phyloP scores from a whole-genome alignment of 306 rosid genomes.

The Acmispon strigosus region DNA sequence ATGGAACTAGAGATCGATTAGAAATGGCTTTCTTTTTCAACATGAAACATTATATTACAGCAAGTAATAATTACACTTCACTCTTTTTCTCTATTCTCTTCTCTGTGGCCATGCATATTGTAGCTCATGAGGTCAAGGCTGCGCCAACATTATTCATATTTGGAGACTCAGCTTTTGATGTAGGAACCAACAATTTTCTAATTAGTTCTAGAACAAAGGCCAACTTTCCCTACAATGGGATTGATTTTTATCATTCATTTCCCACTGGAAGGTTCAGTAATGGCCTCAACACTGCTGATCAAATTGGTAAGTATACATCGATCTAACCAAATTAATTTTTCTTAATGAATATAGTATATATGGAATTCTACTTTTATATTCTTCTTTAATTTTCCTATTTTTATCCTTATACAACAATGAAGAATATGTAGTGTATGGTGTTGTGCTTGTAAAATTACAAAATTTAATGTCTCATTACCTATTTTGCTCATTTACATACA shows the following conservation, averaged over 20 bases:
- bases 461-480: no score
- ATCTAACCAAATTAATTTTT: neutral
- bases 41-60: neutral
- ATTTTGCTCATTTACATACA: no score
- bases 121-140: neutral
- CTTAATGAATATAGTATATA: no score
- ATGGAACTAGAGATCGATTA: neutral
- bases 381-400: no score
- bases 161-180: conserved; percentile 51
- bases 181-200: conserved; percentile 48
- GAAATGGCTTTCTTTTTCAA: conserved; percentile 12
- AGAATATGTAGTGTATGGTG: no score
- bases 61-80: neutral
- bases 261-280: conserved; percentile 62
- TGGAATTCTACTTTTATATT: no score
- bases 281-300: conserved; percentile 48
- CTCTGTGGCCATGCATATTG: neutral
- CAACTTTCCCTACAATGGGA: conserved; percentile 31
- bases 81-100: conserved; percentile 7
- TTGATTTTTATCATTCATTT: conserved; percentile 32
- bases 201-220: conserved; percentile 12
- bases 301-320: conserved; percentile 25
- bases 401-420: no score
- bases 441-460: no score
- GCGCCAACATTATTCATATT: conserved; percentile 34